A percentile compares a stretch with the other conserved stretches of the same genome.
Conservation (phyloP, 768 basidiomycete species). For the Ramaria rubella region DNA sequence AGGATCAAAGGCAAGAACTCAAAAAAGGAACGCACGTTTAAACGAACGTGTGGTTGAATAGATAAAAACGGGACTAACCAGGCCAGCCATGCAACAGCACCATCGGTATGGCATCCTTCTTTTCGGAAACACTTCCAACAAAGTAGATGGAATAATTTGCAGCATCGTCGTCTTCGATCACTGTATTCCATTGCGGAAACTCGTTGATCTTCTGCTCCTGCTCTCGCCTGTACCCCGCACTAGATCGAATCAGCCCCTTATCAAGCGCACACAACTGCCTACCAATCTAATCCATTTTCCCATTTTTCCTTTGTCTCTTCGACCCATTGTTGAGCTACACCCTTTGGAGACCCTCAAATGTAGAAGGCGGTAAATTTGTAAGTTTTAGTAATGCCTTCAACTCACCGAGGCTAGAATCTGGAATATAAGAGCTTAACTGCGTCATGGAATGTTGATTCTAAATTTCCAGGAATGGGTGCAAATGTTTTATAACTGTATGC, state of each 20-base stretch:
- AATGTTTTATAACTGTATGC: no score
- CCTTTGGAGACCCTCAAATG: not conserved
- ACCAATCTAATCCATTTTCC: not conserved
- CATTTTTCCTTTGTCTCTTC: not conserved
- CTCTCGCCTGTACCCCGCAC: not conserved
- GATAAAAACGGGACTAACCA: slow-evolving; percentile 9
- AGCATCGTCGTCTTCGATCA: not conserved
- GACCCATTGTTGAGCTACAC: not conserved
- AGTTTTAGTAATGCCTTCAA: not conserved
- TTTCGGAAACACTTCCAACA: slow-evolving; percentile 12
- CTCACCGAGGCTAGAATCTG: not conserved
- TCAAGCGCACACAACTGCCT: not conserved
- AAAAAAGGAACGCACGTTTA: slow-evolving; percentile 1
- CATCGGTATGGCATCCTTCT: slow-evolving; percentile 13
- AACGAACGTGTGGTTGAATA: not conserved
- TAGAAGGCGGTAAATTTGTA: not conserved
- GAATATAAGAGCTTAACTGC: no score
- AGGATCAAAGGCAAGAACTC: slow-evolving; percentile 17
- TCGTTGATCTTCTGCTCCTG: slow-evolving; percentile 47
- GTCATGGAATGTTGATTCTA: no score
- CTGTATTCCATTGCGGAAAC: slow-evolving; percentile 46
- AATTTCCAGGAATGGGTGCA: no score
- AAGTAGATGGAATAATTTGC: slow-evolving; percentile 9
- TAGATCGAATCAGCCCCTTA: not conserved
- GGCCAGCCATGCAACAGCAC: slow-evolving; percentile 15